Evolutionary conservation across 305 asterid species (phyloP), one percentile per base, ranked within the genome.

Genomic region (Rubia occidens): DNA sequence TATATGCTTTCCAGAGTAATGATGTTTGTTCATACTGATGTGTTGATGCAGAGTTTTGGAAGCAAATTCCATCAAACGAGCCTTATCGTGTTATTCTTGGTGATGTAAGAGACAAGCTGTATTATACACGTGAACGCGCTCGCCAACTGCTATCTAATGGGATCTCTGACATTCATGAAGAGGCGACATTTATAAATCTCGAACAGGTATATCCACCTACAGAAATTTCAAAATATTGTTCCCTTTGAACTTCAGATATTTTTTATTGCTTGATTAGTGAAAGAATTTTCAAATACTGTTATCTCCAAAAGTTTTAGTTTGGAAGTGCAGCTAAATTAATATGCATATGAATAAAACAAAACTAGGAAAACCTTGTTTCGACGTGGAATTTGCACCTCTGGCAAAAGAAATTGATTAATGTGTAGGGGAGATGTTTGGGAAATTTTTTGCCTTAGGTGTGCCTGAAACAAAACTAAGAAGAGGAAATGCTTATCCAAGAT

Each of bases 51-150:
- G 97, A 90, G 78, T 90, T 90, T 70, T 90, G 97, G 97, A 90
- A 90, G 95, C 87, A 86, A 86, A 78, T 90, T 78, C 95, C 97
- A n/a, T 74, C 85, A 6, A 90, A 85, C 15, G 97, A 90, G 82
- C 97, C 97, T 54, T 90, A 90, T 71, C 94, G 97, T 71, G 91
- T 90, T 62, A 87, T 90, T 78, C 95, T 90, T 32, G 94, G 91
- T 70, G 90, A 84, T n/a, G 95, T 90, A 77, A 85, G 97, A 81
- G 97, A 90, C 86, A 90, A 87, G 85, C 87, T 90, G 62, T 90
- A 88, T 63, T 81, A 87, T 74, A 90, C 95, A 18, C 95, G 94
- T 55, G 96, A 90, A 74, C 95, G 88, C 32, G 85, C 95, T 60
- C 90, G 96, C 47, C 96, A 88, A 64, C 68, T 90, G 42, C 85